Evolutionary conservation across 2,329 filamentous ascomycete species (phyloP), one percentile per base, ranked within the genome.

Genomic region (Aspergillus unguis): DNA sequence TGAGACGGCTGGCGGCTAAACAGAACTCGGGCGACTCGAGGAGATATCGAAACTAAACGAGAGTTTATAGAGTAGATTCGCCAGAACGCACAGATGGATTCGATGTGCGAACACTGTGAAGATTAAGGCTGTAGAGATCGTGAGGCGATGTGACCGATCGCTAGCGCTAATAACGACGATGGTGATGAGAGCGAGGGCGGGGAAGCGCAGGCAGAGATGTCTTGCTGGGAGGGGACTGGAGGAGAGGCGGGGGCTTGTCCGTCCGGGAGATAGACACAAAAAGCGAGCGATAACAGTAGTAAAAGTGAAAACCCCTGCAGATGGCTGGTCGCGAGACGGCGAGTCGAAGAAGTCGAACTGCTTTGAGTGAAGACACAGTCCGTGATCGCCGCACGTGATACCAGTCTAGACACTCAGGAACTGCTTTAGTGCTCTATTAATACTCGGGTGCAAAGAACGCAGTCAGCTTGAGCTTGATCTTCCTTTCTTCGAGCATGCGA

Each of bases 311-410:
- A 47, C 10, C 11, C 36, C 27, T 26, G 25, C n/a, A 38, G 38
- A 47, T 27, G 41, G 28, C 41, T 44, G 44, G 32, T 27, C 25
- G 32, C 44, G 44, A 28, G 44, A 35, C 23, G 32, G 32, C 32
- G 35, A 38, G 35, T 29, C 8, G 35, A 23, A 5, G 27, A 29
- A 47, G 44, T 23, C 25, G 44, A 37, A 28, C 44, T 46, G 44
- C 32, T 33, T 46, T 7, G 35, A 36, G 26, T 37, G 50, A 47
- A 45, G 41, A 44, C 28, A 8, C 40, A 29, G 26, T 43, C 41
- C 41, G 17, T 50, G 55, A 59, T 54, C 55, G 44, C 28, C 52
- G 41, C 58, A 61, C 58, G 58, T 61, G 58, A 61, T 49, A 50
- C 42, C 46, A 55, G 57, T 58, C 57, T 59, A 53, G 57, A 58